phyloP scores from a whole-genome alignment of 306 rosid genomes.

The Mucuna pruriens region DNA sequence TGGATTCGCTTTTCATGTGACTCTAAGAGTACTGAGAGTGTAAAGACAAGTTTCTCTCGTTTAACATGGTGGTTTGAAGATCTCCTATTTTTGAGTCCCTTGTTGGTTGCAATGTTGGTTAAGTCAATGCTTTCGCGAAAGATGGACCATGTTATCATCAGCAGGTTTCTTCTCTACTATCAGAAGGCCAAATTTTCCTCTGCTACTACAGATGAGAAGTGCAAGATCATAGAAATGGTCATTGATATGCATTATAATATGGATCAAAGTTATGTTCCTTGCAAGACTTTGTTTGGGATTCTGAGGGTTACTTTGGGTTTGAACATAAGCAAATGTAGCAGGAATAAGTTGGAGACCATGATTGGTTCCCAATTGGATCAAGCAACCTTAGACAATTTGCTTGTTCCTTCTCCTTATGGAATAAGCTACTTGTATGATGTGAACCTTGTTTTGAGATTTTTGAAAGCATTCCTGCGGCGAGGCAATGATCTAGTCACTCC shows the following conservation, averaged over 20 bases:
- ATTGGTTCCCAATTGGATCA: slow-evolving; percentile 84
- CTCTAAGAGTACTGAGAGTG: slow-evolving; percentile 83
- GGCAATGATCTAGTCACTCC: slow-evolving; percentile 43
- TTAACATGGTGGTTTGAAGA: slow-evolving; percentile 94
- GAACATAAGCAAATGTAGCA: slow-evolving; percentile 60
- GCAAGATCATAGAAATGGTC: slow-evolving; percentile 62
- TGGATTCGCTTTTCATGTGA: slow-evolving; percentile 83
- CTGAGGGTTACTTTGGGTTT: slow-evolving; percentile 62
- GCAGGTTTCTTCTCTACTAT: slow-evolving; percentile 77
- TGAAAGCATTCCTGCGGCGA: slow-evolving; percentile 63
- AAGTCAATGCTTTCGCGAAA: slow-evolving; percentile 64
- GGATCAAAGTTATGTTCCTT: slow-evolving; percentile 59
- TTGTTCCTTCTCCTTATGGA: slow-evolving; percentile 85
- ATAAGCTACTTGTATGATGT: slow-evolving; percentile 75
- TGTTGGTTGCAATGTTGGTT: slow-evolving; percentile 57
- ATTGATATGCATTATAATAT: slow-evolving; percentile 61
- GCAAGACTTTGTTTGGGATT: slow-evolving; percentile 77
- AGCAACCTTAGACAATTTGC: slow-evolving; percentile 82
- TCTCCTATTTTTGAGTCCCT: slow-evolving; percentile 67
- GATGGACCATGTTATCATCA: slow-evolving; percentile 63
- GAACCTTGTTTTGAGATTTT: slow-evolving; percentile 76
- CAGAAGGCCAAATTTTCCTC: slow-evolving; percentile 68
- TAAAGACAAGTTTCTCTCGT: slow-evolving; percentile 61
- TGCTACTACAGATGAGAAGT: slow-evolving; percentile 52
- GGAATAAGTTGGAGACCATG: slow-evolving; percentile 84